Base-by-base conservation (phyloP, 192 early-diverging fungal species). In the Linnemannia hyalina region DNA sequence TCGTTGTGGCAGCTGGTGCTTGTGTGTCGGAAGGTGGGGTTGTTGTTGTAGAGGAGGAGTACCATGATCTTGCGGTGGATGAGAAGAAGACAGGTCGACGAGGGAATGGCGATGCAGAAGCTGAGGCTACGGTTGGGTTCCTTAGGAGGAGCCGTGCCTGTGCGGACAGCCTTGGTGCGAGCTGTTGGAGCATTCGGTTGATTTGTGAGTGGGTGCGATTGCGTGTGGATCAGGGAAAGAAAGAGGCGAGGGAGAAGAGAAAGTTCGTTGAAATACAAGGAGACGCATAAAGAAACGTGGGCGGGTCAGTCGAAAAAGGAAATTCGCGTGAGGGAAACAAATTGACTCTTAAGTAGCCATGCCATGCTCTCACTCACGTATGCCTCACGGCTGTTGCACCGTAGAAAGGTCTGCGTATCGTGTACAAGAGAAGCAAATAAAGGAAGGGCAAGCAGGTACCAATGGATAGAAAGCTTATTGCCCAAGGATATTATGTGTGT, bases 71-170 rank as follows among this genome's bases (percentile, higher is more conserved):
- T 16, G 82, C 75, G 7, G 75, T 86, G 26, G 80, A 60, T 3
- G 84, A 86, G 49, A 86, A 78, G 65, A 81, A 78, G 42, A 68
- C 29, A 0, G 84, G 84, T 40, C 55, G 73, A 26, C 84, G 75
- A 75, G 79, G 72, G 36, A 81, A 86, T 57, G 74, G 75, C 55
- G 40, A 40, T 38, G 75, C n/a, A 32, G 26, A 41, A 26, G 46
- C 71, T 15, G n/a, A n/a, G 29, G 71, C 20, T 46, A 46, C 11
- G 44, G 44, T 46, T 41, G 41, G 55, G 57, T 60, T 32, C 29
- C 60, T 73, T 74, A 79, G 74, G 20, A 76, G 32, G 2, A n/a
- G 47, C 3, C 23, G 26, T 26, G 76, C 20, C 29, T 73, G 71
- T 32, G 57, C 46, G 52, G 70, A 42, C 41, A 78, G 32, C 38